Base-by-base conservation (phyloP, 805 yeast species). In the Candida argentea region DNA sequence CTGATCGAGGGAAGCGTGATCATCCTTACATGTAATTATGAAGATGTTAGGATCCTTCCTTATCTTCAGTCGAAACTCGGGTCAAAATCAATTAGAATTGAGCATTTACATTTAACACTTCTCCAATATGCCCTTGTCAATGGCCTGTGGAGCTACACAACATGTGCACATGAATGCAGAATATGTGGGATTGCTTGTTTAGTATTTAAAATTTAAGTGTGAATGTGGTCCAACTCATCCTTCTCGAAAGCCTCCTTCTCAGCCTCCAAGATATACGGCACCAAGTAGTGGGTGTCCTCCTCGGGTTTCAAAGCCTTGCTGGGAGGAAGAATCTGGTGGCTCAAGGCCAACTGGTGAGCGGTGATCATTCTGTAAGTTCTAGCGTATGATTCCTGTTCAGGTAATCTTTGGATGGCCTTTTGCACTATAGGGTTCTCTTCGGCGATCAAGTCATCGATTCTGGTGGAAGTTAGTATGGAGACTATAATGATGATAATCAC, bases 161-260 rank as follows among this genome's bases (percentile, higher is more conserved):
- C n/a, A n/a, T n/a, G n/a, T n/a, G n/a, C n/a, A n/a, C n/a, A n/a
- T n/a, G n/a, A n/a, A n/a, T n/a, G n/a, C n/a, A n/a, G n/a, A n/a
- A n/a, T n/a, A n/a, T n/a, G n/a, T n/a, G n/a, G n/a, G n/a, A n/a
- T n/a, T n/a, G n/a, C n/a, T n/a, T n/a, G n/a, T n/a, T n/a, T n/a
- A n/a, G n/a, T n/a, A n/a, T n/a, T n/a, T n/a, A n/a, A n/a, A n/a
- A n/a, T n/a, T n/a, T n/a, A n/a, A n/a, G n/a, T n/a, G n/a, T 57
- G 39, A 22, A 84, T 67, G 70, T 83, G 80, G 70, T 91, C 94
- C 51, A 91, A 75, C 51, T 79, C 91, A 37, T 70, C 76, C 64
- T 79, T 85, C 69, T 91, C 98, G 39, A 70, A 67, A 27, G 76
- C 79, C 60, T 84, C 96, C 46, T 83, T 84, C 67, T 91, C 97